phyloP scores from a whole-genome alignment of 2,329 filamentous ascomycete genomes.

The Scytalidium lignicola region DNA sequence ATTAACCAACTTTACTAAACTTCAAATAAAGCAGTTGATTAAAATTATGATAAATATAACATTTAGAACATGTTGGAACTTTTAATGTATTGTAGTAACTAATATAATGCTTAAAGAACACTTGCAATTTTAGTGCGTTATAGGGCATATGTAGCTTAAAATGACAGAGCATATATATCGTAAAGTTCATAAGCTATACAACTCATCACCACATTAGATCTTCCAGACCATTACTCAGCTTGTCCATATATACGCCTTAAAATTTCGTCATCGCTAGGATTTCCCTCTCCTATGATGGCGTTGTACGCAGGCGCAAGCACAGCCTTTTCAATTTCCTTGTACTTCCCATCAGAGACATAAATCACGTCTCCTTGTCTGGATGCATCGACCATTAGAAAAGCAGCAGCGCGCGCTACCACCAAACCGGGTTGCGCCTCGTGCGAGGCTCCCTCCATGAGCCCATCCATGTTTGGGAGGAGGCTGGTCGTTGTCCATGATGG shows the following conservation, averaged over 20 bases:
- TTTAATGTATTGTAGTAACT: too few relatives aligned
- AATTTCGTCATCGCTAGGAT: slow-evolving; percentile 32
- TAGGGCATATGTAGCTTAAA: too few relatives aligned
- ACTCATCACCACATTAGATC: too few relatives aligned
- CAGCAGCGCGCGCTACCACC: slow-evolving; percentile 43
- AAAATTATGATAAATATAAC: too few relatives aligned
- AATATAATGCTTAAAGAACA: too few relatives aligned
- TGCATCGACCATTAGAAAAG: slow-evolving; percentile 43
- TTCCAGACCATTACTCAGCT: background rate
- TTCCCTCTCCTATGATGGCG: slow-evolving; percentile 27
- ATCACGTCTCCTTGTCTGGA: slow-evolving; percentile 45
- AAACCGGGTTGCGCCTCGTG: slow-evolving; percentile 39
- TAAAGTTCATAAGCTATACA: too few relatives aligned
- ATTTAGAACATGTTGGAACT: too few relatives aligned
- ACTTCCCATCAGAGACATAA: slow-evolving; percentile 43
- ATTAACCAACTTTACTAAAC: too few relatives aligned
- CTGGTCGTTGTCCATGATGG: slow-evolving; percentile 50
- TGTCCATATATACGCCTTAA: slow-evolving; percentile 19
- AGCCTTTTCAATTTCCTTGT: slow-evolving; percentile 48
- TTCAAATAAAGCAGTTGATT: too few relatives aligned
- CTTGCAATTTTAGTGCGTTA: too few relatives aligned
- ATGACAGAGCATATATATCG: too few relatives aligned
- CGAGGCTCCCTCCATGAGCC: slow-evolving; percentile 32
- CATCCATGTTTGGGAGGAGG: slow-evolving; percentile 36
- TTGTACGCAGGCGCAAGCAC: slow-evolving; percentile 31